Evolutionary conservation across 2,329 filamentous ascomycete genomes (phyloP), one percentile per base, ranked within the genome.

Genomic region (Calonectria pauciramosa): DNA sequence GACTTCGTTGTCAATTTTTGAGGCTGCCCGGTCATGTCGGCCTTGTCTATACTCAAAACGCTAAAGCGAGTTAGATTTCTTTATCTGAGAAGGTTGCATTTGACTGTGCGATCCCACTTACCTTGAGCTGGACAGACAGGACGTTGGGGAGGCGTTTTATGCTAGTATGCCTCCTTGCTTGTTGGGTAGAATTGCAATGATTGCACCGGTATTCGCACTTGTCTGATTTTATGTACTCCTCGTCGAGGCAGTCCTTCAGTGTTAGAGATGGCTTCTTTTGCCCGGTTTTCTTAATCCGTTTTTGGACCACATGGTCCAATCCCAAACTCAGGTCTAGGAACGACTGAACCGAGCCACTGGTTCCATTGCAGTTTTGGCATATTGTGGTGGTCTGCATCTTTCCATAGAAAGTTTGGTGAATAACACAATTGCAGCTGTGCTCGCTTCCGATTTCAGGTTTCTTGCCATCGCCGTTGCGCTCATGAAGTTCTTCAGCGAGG

Each of bases 381-480:
- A 95, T 98, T 49, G 98, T 96, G 26, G 94, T 96, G 82, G 94
- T 97, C 80, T 95, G 94, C 75, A 97, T 91, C 83, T 97, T 96
- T 75, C 97, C 97, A 83, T 96, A 98, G 82, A 98, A 98, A 0
- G 95, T 96, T 82, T 96, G 94, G 84, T 99, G 97, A 79, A 99
- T 94, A 80, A 99, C 95, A 85, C 96, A 99, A 73, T 93, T 91
- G 87, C 97, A 99, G 78, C 86, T 91, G 81, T 91, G 90, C 81
- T 92, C 90, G 76, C 89, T 91, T 75, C 87, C 90, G 66, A 83
- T 90, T 82, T 90, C 91, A 36, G 90, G 90, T 79, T 88, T 90
- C 82, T 92, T 93, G 49, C 91, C 90, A 77, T 94, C 93, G 18
- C 93, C 93, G 79, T 96, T 97, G 51, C 95, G 91, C 82, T 94